phyloP scores from a whole-genome alignment of 225 moss, liverwort and hornwort genomes.

The Lunularia cruciata region DNA sequence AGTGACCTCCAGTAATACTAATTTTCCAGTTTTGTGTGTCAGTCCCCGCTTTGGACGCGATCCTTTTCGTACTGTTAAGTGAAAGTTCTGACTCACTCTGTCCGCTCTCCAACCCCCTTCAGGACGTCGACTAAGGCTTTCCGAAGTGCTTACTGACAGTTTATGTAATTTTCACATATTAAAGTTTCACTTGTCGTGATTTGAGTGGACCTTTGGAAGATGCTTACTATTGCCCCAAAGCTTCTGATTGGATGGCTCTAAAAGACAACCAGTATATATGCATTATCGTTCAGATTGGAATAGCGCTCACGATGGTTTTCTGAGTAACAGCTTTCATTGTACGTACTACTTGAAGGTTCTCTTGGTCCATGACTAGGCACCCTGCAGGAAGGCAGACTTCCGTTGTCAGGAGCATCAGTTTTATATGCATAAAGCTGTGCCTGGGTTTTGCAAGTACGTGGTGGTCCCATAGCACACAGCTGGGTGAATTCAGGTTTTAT shows the following conservation, averaged over 20 bases:
- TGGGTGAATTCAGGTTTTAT: not conserved
- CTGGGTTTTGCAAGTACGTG: conserved; percentile 2
- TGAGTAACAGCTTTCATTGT: not conserved
- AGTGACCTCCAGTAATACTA: not conserved
- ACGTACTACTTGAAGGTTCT: not conserved
- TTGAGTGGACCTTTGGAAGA: not conserved
- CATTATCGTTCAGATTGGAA: not conserved
- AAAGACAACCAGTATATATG: too few species aligned
- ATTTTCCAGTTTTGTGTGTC: not conserved
- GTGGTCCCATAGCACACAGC: not conserved
- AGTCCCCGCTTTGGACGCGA: not conserved
- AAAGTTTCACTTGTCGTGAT: not conserved
- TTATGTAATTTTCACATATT: not conserved
- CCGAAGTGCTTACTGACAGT: not conserved
- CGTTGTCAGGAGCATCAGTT: not conserved
- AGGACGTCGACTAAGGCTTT: not conserved
- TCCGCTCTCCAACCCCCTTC: not conserved
- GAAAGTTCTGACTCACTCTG: not conserved
- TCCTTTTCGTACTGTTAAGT: not conserved
- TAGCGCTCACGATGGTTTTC: not conserved
- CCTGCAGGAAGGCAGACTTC: not conserved
- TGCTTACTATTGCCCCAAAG: not conserved
- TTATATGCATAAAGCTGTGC: not conserved
- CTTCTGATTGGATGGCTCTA: not conserved
- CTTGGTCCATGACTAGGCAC: not conserved